Base-by-base conservation (phyloP, 1,284 basidiomycete genomes). In the Flammula alnicola region DNA sequence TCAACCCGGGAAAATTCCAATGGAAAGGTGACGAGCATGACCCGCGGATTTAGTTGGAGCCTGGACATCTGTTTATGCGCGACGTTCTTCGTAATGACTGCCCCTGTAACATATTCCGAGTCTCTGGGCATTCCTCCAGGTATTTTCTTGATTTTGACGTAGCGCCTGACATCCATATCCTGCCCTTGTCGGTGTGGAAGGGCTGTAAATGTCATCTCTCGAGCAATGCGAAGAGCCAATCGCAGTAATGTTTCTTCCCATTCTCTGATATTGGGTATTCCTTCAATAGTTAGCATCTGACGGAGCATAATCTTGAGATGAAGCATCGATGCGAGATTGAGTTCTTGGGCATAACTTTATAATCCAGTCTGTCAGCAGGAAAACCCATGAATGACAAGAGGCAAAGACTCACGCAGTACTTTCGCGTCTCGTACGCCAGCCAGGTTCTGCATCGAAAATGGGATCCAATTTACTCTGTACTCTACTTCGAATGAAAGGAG, bases 71-170 rank as follows among this genome's bases (percentile, higher is more conserved):
- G 83, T 71, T 98, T 98, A 68, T 98, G 96, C 4, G 95, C 93
- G 5, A 98, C 89, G 60, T 99, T 98, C 77, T 99, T 98, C 16
- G 95, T 96, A 63, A 98, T 97, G 41, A 99, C 95, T 8, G 92
- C 93, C 3, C 97, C 97, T 56, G 96, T 92, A 42, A 99, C 92
- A 62, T 96, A 99, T 75, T 98, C 95, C 9, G 93, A 97, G 66
- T 99, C 94, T 25, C 77, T 81, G 27, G 95, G 94, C 43, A 81
- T 78, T 9, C 97, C 97, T 10, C 97, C 97, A 0, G 97, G 95
- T 14, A 99, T 91, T 69, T 97, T 96, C 76, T 99, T 99, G 70
- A 99, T 95, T 75, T 99, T 99, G 57, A 99, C 93, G 60, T 97
- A 98, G 22, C 90, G 82, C 39, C 96, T 81, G 16, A 98, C 89